A percentile compares a stretch with the other conserved stretches of the same genome.
Conservation (phyloP, 2,329 filamentous ascomycete genomes). For the Fusarium robinianum region DNA sequence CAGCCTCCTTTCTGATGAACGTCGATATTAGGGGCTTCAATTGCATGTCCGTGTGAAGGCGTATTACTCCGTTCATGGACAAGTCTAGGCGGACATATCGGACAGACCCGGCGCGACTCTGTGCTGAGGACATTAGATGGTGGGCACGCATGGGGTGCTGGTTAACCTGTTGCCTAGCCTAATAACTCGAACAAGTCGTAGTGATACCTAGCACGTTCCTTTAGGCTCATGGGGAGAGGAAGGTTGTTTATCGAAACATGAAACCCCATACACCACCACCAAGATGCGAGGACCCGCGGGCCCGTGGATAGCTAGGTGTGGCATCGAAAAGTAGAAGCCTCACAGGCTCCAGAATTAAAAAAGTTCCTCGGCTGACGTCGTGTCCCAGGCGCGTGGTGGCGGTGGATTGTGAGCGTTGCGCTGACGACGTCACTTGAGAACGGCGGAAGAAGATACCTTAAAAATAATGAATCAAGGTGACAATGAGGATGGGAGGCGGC, state of each 20-base stretch:
- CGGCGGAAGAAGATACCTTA: constrained; percentile 12
- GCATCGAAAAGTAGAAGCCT: constrained; percentile 31
- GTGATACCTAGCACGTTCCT: too few species aligned
- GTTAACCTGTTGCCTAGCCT: too few species aligned
- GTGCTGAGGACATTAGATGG: too few species aligned
- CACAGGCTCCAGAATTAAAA: constrained; percentile 34
- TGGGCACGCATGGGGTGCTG: too few species aligned
- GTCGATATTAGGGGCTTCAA: too few species aligned
- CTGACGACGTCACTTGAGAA: constrained; percentile 36
- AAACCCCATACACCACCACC: too few species aligned
- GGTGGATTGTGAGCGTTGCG: constrained; percentile 25
- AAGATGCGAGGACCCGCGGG: neutral
- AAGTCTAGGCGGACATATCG: too few species aligned
- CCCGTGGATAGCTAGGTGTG: constrained; percentile 21
- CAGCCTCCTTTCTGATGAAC: constrained; percentile 34
- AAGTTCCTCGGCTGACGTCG: constrained; percentile 33
- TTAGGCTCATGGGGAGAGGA: too few species aligned
- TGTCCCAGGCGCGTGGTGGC: constrained; percentile 26
- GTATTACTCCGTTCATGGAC: too few species aligned
- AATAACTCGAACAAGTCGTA: too few species aligned
- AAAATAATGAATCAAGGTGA: constrained; percentile 14
- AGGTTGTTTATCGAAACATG: too few species aligned
- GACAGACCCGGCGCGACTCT: constrained; percentile 7
- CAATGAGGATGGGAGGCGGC: constrained; percentile 4
- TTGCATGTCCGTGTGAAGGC: too few species aligned